Evolutionary conservation across 2,329 filamentous ascomycete genomes (phyloP).

Genomic region (Pestalotiopsis sp.): DNA sequence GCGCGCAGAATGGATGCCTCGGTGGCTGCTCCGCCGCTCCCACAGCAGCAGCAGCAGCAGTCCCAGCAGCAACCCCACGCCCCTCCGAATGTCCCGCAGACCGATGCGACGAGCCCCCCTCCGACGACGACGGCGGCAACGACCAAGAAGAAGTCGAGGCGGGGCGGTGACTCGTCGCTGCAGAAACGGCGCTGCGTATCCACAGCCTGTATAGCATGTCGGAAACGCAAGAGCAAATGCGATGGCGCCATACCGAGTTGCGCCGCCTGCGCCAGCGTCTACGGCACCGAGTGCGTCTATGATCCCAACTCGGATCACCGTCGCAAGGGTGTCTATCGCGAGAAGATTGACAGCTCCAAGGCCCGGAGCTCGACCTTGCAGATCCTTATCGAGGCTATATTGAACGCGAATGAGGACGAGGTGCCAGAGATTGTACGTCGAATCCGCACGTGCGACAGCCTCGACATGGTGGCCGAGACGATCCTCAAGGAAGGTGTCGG

Average conservation of each 20-base stretch:
- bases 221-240: slow-evolving; percentile 83
- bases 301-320: slow-evolving; percentile 96
- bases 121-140: too few species aligned
- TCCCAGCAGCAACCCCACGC: neutral
- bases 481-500: slow-evolving; percentile 48
- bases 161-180: slow-evolving; percentile 47
- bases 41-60: neutral
- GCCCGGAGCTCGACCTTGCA: slow-evolving; percentile 86
- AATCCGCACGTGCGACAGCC: slow-evolving; percentile 82
- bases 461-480: slow-evolving; percentile 58
- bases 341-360: slow-evolving; percentile 87
- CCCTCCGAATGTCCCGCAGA: neutral
- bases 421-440: slow-evolving; percentile 79
- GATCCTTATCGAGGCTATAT: slow-evolving; percentile 88
- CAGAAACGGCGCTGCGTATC: slow-evolving; percentile 79
- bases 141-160: slow-evolving; percentile 54
- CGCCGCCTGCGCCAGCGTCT: slow-evolving; percentile 94
- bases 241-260: slow-evolving; percentile 91
- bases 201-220: slow-evolving; percentile 82
- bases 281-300: slow-evolving; percentile 88
- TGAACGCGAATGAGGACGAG: slow-evolving; percentile 88
- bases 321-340: slow-evolving; percentile 94
- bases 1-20: slow-evolving; percentile 6
- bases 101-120: slow-evolving; percentile 17
- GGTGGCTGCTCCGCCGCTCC: neutral